A percentile compares a stretch with the other conserved stretches of the same genome.
Evolutionary conservation across 345 rosid genomes (phyloP).

Genomic region (Populus davidiana): DNA sequence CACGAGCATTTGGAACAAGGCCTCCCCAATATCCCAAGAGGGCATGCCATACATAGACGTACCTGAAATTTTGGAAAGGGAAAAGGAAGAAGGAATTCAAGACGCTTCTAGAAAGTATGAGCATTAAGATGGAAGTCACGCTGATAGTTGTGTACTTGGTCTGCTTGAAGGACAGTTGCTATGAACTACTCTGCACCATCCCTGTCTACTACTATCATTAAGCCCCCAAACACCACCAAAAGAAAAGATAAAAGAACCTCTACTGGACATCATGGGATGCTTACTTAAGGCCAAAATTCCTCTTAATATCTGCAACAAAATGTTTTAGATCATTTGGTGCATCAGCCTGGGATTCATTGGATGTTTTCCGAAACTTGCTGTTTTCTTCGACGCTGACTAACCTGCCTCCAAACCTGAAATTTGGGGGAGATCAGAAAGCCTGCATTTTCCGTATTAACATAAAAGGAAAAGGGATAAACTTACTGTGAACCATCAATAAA

Average conservation of each 20-base stretch:
- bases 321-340: constrained; percentile 41
- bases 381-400: constrained; percentile 47
- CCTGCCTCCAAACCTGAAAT: constrained; percentile 57
- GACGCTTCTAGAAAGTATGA: neutral
- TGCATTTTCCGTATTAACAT: neutral
- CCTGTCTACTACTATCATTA: no score
- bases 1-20: constrained; percentile 42
- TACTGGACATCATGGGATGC: neutral
- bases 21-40: constrained; percentile 67
- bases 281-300: constrained; percentile 44
- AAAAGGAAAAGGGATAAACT: constrained; percentile 9
- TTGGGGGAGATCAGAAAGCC: neutral
- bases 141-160: no score
- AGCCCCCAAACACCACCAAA: no score
- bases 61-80: constrained; percentile 28
- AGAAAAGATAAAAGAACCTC: neutral
- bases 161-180: no score
- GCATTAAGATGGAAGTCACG: neutral
- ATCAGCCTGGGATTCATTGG: constrained; percentile 23
- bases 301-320: constrained; percentile 48
- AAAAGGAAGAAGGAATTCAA: neutral
- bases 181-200: no score
- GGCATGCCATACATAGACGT: constrained; percentile 58
- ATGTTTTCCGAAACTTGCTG: constrained; percentile 36
- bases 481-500: constrained; percentile 50